These are phyloP conservation scores for Chernovozyma aurita DNA, from an alignment of 1,139 yeast species.

Conservation along the genomic window DNA sequence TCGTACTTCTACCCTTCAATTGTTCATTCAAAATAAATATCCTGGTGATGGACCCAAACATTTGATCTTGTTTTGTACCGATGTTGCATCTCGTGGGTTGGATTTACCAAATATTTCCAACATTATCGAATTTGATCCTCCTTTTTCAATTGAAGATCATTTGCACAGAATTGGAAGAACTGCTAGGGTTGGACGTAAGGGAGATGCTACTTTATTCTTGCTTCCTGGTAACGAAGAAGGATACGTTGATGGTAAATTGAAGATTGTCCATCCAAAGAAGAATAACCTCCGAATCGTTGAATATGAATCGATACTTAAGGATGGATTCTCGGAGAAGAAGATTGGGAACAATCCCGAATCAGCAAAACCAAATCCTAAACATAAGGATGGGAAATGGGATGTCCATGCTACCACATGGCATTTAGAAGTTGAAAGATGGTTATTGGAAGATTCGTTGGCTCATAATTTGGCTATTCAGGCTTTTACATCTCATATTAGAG, in stretches of 20 bases:
- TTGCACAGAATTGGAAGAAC: constrained; percentile 72
- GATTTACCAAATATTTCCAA: constrained; percentile 64
- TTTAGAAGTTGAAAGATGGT: constrained; percentile 81
- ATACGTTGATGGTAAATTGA: constrained; percentile 55
- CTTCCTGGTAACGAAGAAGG: constrained; percentile 87
- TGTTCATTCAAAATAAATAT: constrained; percentile 44
- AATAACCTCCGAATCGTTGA: constrained; percentile 30
- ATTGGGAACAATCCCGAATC: too few species aligned
- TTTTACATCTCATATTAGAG: constrained; percentile 84
- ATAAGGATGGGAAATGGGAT: constrained; percentile 66
- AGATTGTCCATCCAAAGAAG: constrained; percentile 57
- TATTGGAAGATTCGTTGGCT: constrained; percentile 60
- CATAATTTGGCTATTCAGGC: constrained; percentile 69
- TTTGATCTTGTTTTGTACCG: constrained; percentile 75
- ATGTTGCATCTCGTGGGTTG: constrained; percentile 71
- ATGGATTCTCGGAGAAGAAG: constrained; percentile 51
- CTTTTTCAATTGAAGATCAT: constrained; percentile 67
- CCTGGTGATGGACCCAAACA: constrained; percentile 29
- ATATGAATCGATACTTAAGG: constrained; percentile 51
- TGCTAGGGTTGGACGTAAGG: constrained; percentile 66
- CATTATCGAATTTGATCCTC: constrained; percentile 67
- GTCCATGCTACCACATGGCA: constrained; percentile 97
- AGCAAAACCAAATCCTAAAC: constrained; percentile 22
- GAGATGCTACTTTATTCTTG: constrained; percentile 67
- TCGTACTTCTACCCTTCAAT: constrained; percentile 71